Percentiles rank a stretch among this genome's conserved stretches.
phyloP scores from a whole-genome alignment of 108 stramenopile species.

The Stephanodiscus triporus region DNA sequence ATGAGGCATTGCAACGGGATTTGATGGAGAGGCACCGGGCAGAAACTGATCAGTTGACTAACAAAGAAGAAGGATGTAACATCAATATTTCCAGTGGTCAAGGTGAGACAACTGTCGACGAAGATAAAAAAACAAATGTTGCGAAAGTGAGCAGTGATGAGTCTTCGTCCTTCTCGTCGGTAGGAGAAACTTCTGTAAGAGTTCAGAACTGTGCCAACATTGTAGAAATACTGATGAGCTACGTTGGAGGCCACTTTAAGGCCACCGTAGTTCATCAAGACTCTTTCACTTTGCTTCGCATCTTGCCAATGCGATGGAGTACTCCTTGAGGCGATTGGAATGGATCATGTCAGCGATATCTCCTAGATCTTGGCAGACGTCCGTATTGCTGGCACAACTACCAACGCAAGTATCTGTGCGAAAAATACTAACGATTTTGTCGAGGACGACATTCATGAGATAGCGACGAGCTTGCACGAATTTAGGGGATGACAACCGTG shows the following conservation, averaged over 20 bases:
- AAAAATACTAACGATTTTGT: constrained; percentile 6
- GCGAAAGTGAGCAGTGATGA: no score
- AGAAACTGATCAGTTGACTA: constrained; percentile 40
- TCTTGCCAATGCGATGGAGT: background rate
- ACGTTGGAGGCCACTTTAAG: background rate
- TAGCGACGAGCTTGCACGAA: constrained; percentile 13
- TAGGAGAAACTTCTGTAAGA: no score
- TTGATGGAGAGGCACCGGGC: constrained; percentile 47
- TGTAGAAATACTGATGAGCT: background rate
- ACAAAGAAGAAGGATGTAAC: background rate
- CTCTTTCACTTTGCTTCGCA: background rate
- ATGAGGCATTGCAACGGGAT: constrained; percentile 44
- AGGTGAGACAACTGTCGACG: background rate
- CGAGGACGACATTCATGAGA: constrained; percentile 15
- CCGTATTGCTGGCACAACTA: constrained; percentile 35
- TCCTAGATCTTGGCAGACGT: constrained; percentile 27
- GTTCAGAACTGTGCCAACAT: background rate
- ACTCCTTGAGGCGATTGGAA: background rate
- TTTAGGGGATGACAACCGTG: constrained; percentile 51
- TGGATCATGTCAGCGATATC: constrained; percentile 25
- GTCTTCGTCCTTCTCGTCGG: no score
- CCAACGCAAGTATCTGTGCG: constrained; percentile 19
- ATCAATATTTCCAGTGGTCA: background rate
- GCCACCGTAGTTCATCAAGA: background rate
- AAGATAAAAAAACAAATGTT: constrained; percentile 23